Evolutionary conservation across 2,329 filamentous ascomycete genomes (phyloP).

Genomic region (Claviceps citrina): DNA sequence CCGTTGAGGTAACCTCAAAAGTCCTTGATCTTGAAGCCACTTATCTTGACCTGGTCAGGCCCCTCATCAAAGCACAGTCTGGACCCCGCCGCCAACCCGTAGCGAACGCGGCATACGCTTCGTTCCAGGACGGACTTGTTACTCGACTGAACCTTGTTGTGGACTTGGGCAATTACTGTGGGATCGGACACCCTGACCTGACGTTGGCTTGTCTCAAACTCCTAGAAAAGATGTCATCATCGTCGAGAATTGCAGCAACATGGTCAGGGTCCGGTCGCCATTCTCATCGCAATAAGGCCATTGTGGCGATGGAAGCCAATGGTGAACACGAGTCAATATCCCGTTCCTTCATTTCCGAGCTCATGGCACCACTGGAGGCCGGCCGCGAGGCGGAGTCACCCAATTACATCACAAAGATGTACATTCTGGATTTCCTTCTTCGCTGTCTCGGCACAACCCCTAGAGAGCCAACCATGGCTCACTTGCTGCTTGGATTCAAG

Average conservation of each 20-base stretch:
- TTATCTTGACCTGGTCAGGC: conserved; percentile 76
- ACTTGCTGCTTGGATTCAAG: conserved; percentile 75
- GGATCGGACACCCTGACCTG: conserved; percentile 65
- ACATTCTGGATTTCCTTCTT: conserved; percentile 73
- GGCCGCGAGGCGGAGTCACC: conserved; percentile 53
- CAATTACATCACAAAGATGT: conserved; percentile 67
- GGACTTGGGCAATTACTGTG: conserved; percentile 73
- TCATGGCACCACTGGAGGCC: conserved; percentile 56
- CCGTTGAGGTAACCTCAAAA: conserved; percentile 70
- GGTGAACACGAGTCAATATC: conserved; percentile 69
- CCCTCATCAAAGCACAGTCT: conserved; percentile 54
- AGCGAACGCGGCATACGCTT: conserved; percentile 56
- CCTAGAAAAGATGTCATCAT: conserved; percentile 73
- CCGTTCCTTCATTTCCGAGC: conserved; percentile 52
- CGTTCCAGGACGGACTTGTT: conserved; percentile 81
- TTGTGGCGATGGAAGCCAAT: conserved; percentile 73
- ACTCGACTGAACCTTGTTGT: conserved; percentile 66
- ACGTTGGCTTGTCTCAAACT: conserved; percentile 68
- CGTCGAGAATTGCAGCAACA: conserved; percentile 60
- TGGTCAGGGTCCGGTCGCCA: conserved; percentile 46
- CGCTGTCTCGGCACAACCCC: conserved; percentile 62
- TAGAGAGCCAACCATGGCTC: conserved; percentile 71
- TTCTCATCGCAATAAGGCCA: conserved; percentile 63
- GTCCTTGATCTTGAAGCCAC: conserved; percentile 80
- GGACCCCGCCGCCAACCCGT: conserved; percentile 45